Conservation (phyloP, 371 early-diverging fungal genomes). For the Mortierella sp. region DNA sequence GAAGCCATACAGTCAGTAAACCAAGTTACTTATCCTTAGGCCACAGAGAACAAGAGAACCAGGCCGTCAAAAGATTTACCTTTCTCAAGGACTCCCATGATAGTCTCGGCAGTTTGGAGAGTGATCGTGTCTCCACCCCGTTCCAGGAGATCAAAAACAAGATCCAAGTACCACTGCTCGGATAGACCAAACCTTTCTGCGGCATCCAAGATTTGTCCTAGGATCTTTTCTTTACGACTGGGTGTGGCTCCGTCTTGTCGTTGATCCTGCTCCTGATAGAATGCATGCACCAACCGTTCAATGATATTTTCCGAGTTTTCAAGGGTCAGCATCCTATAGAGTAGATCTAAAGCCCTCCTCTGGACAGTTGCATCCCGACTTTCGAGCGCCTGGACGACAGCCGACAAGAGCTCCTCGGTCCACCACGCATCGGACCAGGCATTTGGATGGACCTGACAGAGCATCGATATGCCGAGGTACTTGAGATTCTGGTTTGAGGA, state of each 20-base stretch:
- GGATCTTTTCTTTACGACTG: conserved; percentile 38
- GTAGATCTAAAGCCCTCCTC: conserved; percentile 32
- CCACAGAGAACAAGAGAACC: no score
- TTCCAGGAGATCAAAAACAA: conserved; percentile 34
- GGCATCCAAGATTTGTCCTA: conserved; percentile 46
- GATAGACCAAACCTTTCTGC: conserved; percentile 43
- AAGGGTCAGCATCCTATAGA: conserved; percentile 43
- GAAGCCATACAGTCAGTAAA: no score
- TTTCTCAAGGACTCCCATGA: conserved; percentile 36
- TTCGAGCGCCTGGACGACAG: conserved; percentile 41
- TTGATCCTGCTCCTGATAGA: conserved; percentile 41
- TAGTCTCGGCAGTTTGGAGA: conserved; percentile 26
- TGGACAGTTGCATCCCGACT: conserved; percentile 37
- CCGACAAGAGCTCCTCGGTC: conserved; percentile 38
- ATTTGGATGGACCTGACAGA: conserved; percentile 42
- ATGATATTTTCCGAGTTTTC: conserved; percentile 51
- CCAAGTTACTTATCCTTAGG: no score
- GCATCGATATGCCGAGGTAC: conserved; percentile 51
- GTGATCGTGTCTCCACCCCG: conserved; percentile 23
- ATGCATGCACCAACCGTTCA: conserved; percentile 42
- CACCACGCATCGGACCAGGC: conserved; percentile 55
- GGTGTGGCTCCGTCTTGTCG: conserved; percentile 1
- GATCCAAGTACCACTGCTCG: conserved; percentile 38
- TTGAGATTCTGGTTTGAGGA: conserved; percentile 50
- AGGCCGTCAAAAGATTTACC: conserved; percentile 10